A percentile compares a stretch with the other conserved stretches of the same genome.
phyloP scores from a whole-genome alignment of 805 yeast species.

The Candida sakaeoensis region DNA sequence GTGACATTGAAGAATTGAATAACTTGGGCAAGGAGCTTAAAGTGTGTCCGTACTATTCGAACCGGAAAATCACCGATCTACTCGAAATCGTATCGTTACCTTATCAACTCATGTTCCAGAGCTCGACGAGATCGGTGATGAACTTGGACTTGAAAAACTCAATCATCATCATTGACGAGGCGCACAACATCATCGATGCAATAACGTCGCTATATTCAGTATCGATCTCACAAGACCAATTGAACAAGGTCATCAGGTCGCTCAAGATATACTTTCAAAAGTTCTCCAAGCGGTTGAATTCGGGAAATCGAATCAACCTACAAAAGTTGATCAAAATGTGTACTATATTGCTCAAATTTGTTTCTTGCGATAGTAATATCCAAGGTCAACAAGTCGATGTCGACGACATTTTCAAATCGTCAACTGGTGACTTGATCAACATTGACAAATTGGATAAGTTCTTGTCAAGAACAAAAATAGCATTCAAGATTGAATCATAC shows the following conservation, averaged over 20 bases:
- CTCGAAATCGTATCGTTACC: conserved; percentile 84
- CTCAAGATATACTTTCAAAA: conserved; percentile 53
- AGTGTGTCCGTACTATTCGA: conserved; percentile 81
- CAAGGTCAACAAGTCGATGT: conserved; percentile 56
- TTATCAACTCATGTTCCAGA: conserved; percentile 70
- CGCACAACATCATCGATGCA: conserved; percentile 82
- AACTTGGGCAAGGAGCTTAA: conserved; percentile 51
- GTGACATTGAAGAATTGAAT: conserved; percentile 78
- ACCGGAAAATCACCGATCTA: conserved; percentile 49
- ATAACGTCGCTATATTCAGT: conserved; percentile 67
- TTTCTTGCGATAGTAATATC: conserved; percentile 25
- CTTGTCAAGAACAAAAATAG: conserved; percentile 66
- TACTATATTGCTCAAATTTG: conserved; percentile 46
- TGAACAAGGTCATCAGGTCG: conserved; percentile 43
- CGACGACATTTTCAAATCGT: conserved; percentile 50
- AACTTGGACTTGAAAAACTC: conserved; percentile 58
- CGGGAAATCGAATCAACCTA: conserved; percentile 68
- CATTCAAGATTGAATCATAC: conserved; percentile 78
- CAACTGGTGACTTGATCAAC: conserved; percentile 70
- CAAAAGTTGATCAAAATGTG: conserved; percentile 60
- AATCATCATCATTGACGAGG: conserved; percentile 84
- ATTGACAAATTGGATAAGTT: conserved; percentile 63
- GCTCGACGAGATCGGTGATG: conserved; percentile 54
- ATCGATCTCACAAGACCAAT: conserved; percentile 47
- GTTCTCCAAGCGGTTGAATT: conserved; percentile 62